These are phyloP conservation scores for Epichloe festucae DNA, from an alignment of 2,329 filamentous ascomycete species.

Conservation along the genomic window DNA sequence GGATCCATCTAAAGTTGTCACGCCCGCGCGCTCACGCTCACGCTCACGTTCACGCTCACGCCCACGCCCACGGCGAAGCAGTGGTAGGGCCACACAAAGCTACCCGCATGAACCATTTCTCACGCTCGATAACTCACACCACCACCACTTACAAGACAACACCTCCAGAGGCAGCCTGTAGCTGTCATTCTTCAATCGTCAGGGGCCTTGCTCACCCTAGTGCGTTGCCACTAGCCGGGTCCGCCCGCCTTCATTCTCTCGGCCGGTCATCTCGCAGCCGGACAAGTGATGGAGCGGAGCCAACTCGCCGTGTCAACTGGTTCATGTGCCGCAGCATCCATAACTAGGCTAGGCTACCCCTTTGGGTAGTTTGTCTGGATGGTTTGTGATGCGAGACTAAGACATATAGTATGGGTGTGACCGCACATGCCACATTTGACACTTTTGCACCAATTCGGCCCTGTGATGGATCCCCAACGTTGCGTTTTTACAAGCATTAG, in stretches of 20 bases:
- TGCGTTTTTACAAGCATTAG: background rate
- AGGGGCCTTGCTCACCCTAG: too few relatives aligned
- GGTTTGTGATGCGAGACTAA: background rate
- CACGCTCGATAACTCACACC: background rate
- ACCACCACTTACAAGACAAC: background rate
- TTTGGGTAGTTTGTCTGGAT: background rate
- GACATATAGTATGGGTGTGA: background rate
- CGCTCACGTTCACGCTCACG: too few relatives aligned
- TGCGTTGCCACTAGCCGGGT: background rate
- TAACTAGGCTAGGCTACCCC: background rate
- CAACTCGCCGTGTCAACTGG: background rate
- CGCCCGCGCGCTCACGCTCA: background rate
- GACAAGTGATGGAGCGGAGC: background rate
- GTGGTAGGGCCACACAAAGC: background rate
- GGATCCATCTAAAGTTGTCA: background rate
- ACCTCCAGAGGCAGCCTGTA: too few relatives aligned
- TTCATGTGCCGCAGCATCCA: background rate
- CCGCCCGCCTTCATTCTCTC: background rate
- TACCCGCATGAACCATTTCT: conserved; percentile 1
- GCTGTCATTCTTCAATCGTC: too few relatives aligned
- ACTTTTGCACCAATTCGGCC: background rate
- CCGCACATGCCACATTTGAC: background rate
- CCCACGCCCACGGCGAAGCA: background rate
- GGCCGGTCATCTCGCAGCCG: background rate
- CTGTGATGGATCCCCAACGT: background rate